phyloP scores from a whole-genome alignment of 78 protist genomes.

The Diacronema lutheri region DNA sequence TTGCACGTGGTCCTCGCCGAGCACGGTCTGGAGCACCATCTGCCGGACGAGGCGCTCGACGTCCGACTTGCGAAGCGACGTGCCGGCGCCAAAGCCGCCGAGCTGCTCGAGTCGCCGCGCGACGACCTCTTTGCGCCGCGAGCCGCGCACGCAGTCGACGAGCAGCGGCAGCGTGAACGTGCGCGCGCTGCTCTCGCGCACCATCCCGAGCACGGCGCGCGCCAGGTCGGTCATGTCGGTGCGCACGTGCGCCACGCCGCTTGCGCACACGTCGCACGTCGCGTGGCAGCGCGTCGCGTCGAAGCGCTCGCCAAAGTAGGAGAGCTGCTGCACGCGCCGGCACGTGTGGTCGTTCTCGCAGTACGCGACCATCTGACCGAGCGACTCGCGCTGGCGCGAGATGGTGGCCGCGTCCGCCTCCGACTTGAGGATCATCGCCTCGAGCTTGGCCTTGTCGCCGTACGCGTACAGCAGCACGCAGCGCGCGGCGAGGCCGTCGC shows the following conservation, averaged over 20 bases:
- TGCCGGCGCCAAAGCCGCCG: too few relatives aligned
- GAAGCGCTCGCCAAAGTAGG: neutral
- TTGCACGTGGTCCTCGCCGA: too few relatives aligned
- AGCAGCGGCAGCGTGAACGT: too few relatives aligned
- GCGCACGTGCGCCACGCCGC: neutral
- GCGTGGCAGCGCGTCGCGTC: neutral
- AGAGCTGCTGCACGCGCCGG: neutral
- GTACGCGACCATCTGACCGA: neutral
- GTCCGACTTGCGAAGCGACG: too few relatives aligned
- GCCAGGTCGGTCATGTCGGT: too few relatives aligned
- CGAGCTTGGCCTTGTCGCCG: constrained; percentile 1
- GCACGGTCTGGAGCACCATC: too few relatives aligned
- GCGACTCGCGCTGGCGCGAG: neutral
- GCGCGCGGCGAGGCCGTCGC: constrained; percentile 67
- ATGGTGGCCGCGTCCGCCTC: neutral
- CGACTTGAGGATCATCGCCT: neutral
- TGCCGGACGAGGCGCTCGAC: too few relatives aligned
- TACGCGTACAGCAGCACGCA: neutral
- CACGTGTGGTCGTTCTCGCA: neutral
- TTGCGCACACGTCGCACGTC: neutral
- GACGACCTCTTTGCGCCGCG: too few relatives aligned
- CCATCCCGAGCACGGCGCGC: too few relatives aligned
- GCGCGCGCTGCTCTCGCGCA: too few relatives aligned
- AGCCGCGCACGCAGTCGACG: too few relatives aligned
- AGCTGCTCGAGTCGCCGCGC: too few relatives aligned